A percentile compares a stretch with the other conserved stretches of the same genome.
These are phyloP conservation scores for Aureobasidium sp. DNA, from an alignment of 2,329 filamentous ascomycete species.

Conservation along the genomic window DNA sequence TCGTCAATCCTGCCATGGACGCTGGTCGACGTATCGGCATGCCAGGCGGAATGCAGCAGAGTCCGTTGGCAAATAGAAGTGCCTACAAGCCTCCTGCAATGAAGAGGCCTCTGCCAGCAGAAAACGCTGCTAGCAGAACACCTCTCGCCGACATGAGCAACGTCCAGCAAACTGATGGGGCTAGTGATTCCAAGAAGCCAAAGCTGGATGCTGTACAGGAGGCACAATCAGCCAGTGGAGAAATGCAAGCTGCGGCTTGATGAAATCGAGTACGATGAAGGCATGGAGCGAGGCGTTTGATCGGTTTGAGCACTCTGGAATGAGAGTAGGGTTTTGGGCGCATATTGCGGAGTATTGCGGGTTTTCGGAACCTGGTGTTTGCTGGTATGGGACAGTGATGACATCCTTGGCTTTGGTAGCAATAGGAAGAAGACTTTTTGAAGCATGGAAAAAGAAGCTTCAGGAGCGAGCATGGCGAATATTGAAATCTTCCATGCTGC, in stretches of 20 bases:
- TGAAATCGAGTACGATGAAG: background rate
- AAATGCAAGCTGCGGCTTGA: constrained; percentile 12
- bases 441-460: background rate
- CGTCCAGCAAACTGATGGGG: constrained; percentile 29
- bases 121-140: constrained; percentile 24
- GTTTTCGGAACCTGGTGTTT: background rate
- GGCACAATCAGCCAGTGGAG: background rate
- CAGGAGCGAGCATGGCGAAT: constrained; percentile 16
- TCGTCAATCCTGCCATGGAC: constrained; percentile 44
- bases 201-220: constrained; percentile 27
- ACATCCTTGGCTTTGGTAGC: constrained; percentile 11
- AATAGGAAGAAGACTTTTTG: background rate
- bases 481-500: constrained; percentile 34
- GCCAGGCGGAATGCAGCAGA: constrained; percentile 36
- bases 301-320: background rate
- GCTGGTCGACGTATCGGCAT: constrained; percentile 43
- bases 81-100: constrained; percentile 40
- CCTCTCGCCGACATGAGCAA: constrained; percentile 43
- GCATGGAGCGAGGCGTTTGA: constrained; percentile 8
- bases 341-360: constrained; percentile 1
- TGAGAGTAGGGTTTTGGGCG: background rate
- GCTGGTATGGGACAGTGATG: constrained; percentile 1
- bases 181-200: constrained; percentile 36
- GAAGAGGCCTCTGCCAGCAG: constrained; percentile 28
- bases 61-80: constrained; percentile 38